A percentile compares a stretch with the other conserved stretches of the same genome.
Evolutionary conservation across 345 rosid genomes (phyloP).

Genomic region (Luvunga scandens): DNA sequence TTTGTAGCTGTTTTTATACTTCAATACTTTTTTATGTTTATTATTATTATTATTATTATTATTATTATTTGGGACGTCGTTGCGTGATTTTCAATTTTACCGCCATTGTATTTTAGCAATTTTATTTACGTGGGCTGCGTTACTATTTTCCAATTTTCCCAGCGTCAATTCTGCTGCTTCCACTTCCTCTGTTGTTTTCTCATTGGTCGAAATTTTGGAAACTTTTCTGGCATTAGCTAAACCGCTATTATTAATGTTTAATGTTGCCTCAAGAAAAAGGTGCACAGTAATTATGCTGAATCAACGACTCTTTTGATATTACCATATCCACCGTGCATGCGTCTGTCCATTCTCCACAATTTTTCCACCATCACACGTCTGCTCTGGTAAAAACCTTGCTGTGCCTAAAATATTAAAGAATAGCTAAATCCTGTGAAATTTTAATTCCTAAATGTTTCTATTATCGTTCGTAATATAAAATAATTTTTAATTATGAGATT

Average conservation of each 20-base stretch:
- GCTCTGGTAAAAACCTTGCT: too few relatives aligned
- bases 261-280: neutral
- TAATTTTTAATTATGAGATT: too few relatives aligned
- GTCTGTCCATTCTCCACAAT: too few relatives aligned
- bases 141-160: neutral
- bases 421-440: too few relatives aligned
- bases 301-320: neutral
- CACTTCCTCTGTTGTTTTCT: neutral
- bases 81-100: constrained; percentile 13
- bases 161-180: neutral
- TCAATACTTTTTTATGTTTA: neutral
- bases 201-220: neutral
- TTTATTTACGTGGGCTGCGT: neutral
- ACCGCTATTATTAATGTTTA: neutral
- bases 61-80: neutral
- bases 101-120: constrained; percentile 4
- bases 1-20: neutral
- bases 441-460: too few relatives aligned
- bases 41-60: neutral
- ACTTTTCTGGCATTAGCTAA: neutral
- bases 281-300: neutral
- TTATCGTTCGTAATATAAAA: too few relatives aligned
- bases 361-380: too few relatives aligned
- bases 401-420: too few relatives aligned
- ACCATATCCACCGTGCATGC: too few relatives aligned